Base-by-base conservation (phyloP, 108 stramenopile genomes). In the Nitzschia sp. region DNA sequence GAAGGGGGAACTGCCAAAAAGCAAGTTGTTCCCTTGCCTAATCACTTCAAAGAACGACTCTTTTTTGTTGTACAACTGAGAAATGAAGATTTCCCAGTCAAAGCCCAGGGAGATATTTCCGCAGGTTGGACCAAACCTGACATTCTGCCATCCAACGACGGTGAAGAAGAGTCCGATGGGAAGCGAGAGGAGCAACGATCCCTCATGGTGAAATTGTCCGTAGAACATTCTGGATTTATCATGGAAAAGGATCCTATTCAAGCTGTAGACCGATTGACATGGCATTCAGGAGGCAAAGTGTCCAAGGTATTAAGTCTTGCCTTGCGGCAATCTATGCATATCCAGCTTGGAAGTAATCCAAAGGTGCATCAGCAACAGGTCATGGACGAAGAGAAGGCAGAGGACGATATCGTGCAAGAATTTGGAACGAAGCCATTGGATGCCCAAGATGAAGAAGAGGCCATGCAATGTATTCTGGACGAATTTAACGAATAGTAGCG, bases 211-310 rank as follows among this genome's bases (percentile, higher is more conserved):
- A 74, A 80, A 59, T 62, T 89, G 63, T 93, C 92, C 3, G 57
- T 75, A 24, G 92, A 93, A 71, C 92, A 93, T 75, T 79, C 82
- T 20, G 92, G 89, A 19, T 93, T 88, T 70, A 55, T 51, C 14
- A 89, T 91, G 79, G 84, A 87, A 37, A 77, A 83, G n/a, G 78
- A 85, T 44, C 62, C 79, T 7, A 24, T 24, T 10, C 70, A 58
- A 44, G 63, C 79, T 10, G 64, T 75, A 37, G 72, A 86, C 20
- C 57, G 73, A 52, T 34, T 93, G 21, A 37, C 50, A 26, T 48
- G 72, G 37, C 92, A 93, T 51, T 86, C 82, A 58, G 89, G 89
- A 21, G 89, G 89, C 21, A 87, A 82, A 66, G 67, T 80, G 17
- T 83, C 86, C 1, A 65, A 70, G 42, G 89, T 87, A 42, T 55